Base-by-base conservation (phyloP, 495 filamentous ascomycete genomes). In the Penicillium paradoxum region DNA sequence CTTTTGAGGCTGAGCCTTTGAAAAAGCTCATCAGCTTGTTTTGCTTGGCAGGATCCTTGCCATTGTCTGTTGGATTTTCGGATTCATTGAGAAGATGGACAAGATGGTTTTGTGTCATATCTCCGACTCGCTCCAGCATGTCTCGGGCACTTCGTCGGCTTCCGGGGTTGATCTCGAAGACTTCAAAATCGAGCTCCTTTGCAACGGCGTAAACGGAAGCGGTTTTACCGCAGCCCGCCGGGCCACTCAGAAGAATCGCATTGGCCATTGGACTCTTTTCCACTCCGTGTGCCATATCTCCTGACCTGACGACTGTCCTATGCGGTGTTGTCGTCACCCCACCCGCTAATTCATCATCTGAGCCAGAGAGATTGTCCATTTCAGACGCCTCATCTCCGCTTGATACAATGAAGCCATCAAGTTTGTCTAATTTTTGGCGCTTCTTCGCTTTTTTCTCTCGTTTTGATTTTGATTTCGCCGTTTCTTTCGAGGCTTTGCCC, bases 51-150 rank as follows among this genome's bases (percentile, higher is more conserved):
- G 90, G 85, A 41, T 79, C 66, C 41, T 34, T 51, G 51, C 11
- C 42, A 5, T 30, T 63, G 64, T 39, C 32, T 38, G 7, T 56
- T 51, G 4, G 64, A 67, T 3, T 69, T 62, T 62, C 60, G 15
- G 51, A 47, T 19, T 62, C 55, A 27, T 67, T 66, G 15, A 70
- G 50, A 8, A 82, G 78, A 51, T 83, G 82, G 33, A 97, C 92
- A 4, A 93, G 82, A 68, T 99, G 95, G 58, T 97, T 97, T 53
- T 83, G 83, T 13, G 90, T 91, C 95, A 97, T 97, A 65, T 97
- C 90, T 4, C 93, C 95, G 15, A 99, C 89, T 49, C 80, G 90
- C 47, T 97, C 93, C 8, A 95, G 61, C 42, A 99, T 81, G 63
- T 99, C 95, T 63, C 87, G 91, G 10, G 90, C 95, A 65, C 82